Base-by-base conservation (phyloP, 2,329 filamentous ascomycete genomes). In the Fusarium buharicum region DNA sequence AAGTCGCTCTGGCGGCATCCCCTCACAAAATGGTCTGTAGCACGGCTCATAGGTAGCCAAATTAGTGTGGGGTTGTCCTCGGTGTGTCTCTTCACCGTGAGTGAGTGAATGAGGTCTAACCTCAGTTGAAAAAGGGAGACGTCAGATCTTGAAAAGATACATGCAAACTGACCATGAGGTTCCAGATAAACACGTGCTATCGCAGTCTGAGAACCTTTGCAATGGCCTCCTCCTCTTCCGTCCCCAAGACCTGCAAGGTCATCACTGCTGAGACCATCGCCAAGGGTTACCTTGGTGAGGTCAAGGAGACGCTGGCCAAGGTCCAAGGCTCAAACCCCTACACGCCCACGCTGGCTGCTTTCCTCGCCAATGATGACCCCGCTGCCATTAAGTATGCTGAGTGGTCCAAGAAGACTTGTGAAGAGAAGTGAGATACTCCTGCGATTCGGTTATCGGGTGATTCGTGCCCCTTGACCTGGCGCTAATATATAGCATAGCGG, bases 381-480 rank as follows among this genome's bases (percentile, higher is more conserved):
- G 92, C 93, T 34, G 94, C 94, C 28, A 83, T 91, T 70, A 92
- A 96, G 81, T 98, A 99, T 75, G 95, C 95, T 50, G 92, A 97
- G 77, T 97, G 92, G 92, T 97, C 94, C 36, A 91, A 92, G 77
- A 97, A 96, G 84, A 97, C 95, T 4, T 97, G 92, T 77, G 86
- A 89, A 77, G 94, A 98, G 76, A 96, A 97, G 93, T 97, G 83
- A 89, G 90, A 78, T 51, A 50, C 50, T 56, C 60, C 64, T 47
- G 45, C 51, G 43, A 50, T 52, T 50, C 51, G 37, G 48, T 62
- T 64, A 46, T 34, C 39, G 45, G 67, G 60, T 59, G 51, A 63
- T 59, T 48, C 49, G 51, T 62, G 44, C 59, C 55, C 49, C 57
- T 45, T 47, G 50, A 47, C 46, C 64, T 62, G 50, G 53, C 59